Percentiles rank a stretch among this genome's conserved stretches.
Conservation (phyloP, 768 basidiomycete genomes). For the Guyanaporus albipodus region DNA sequence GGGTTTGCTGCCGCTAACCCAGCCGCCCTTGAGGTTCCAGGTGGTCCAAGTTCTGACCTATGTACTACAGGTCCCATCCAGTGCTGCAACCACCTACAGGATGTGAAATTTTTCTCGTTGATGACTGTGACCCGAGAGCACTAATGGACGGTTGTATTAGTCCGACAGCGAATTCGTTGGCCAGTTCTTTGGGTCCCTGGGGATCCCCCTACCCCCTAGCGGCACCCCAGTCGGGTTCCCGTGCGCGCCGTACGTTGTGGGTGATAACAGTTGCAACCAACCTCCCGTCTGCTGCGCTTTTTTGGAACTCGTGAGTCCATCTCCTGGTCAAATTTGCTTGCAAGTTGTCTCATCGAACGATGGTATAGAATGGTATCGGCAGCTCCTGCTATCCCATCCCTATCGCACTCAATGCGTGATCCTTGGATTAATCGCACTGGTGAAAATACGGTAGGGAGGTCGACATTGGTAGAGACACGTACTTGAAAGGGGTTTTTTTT, state of each 20-base stretch:
- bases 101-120: neutral
- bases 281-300: constrained; percentile 2
- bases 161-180: neutral
- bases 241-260: neutral
- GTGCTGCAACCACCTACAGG: neutral
- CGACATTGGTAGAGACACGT: too few relatives aligned
- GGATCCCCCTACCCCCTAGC: neutral
- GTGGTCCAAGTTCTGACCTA: neutral
- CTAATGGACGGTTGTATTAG: neutral
- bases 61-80: constrained; percentile 40
- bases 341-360: too few relatives aligned
- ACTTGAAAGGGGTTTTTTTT: too few relatives aligned
- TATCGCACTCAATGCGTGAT: too few relatives aligned
- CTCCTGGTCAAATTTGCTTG: too few relatives aligned
- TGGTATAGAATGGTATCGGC: too few relatives aligned
- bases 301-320: too few relatives aligned
- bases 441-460: too few relatives aligned
- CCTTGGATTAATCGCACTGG: too few relatives aligned
- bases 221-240: neutral
- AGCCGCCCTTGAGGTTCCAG: neutral
- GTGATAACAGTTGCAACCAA: neutral
- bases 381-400: too few relatives aligned
- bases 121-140: neutral
- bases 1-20: constrained; percentile 3
- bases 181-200: too few relatives aligned